Conservation (phyloP, 768 basidiomycete species). For the Kwoniella mangroviensis region DNA sequence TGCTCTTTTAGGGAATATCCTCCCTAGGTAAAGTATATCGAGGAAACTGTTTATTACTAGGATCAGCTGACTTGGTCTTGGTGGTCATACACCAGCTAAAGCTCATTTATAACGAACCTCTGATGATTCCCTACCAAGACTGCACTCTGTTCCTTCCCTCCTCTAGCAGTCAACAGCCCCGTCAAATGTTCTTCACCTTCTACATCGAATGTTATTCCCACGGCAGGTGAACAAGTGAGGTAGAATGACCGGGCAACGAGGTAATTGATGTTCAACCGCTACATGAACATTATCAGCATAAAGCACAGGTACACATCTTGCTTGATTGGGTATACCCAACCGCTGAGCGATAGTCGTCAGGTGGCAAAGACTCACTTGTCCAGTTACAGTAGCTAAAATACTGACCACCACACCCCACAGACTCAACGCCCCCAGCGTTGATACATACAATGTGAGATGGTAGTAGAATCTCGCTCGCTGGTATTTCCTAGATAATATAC, state of each 20-base stretch:
- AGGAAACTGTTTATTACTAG: slow-evolving; percentile 38
- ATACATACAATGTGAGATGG: slow-evolving; percentile 72
- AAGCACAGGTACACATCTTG: background rate
- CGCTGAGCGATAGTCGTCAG: no score
- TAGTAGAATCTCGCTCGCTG: slow-evolving; percentile 62
- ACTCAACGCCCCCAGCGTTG: slow-evolving; percentile 71
- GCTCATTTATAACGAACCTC: slow-evolving; percentile 57
- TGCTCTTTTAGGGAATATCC: slow-evolving; percentile 78
- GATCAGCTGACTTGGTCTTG: background rate
- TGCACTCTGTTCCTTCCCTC: slow-evolving; percentile 58
- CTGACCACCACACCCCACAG: slow-evolving; percentile 74
- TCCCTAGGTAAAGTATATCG: slow-evolving; percentile 74
- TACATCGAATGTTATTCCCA: slow-evolving; percentile 74
- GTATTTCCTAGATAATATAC: slow-evolving; percentile 43
- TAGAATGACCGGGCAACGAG: slow-evolving; percentile 86
- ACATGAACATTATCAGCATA: slow-evolving; percentile 2
- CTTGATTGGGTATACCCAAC: no score
- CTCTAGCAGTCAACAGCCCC: slow-evolving; percentile 47
- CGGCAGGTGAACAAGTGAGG: slow-evolving; percentile 65
- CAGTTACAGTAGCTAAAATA: slow-evolving; percentile 64
- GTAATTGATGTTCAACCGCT: slow-evolving; percentile 77
- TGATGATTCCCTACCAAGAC: slow-evolving; percentile 90
- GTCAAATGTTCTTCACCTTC: slow-evolving; percentile 84
- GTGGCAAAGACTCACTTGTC: slow-evolving; percentile 60
- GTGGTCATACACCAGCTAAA: background rate